Base-by-base conservation (phyloP, 495 filamentous ascomycete genomes). In the Penicillium coprophilum region DNA sequence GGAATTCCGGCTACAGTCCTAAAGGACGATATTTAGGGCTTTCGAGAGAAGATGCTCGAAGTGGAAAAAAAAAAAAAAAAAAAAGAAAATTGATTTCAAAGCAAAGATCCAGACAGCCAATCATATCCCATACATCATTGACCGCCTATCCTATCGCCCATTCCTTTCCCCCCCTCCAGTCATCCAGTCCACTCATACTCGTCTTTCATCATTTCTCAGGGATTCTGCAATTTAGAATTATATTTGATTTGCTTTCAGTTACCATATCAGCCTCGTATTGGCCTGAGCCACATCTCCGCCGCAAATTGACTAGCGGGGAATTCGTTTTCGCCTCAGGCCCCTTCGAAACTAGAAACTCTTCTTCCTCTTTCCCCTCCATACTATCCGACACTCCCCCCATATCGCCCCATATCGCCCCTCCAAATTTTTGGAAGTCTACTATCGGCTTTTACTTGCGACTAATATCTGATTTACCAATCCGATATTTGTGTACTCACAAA, bases 301-400 rank as follows among this genome's bases (percentile, higher is more conserved):
- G 41, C 52, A 54, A 46, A 27, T 20, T 39, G 52, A 46, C 52
- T 54, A 54, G 52, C 52, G 52, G 52, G 41, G 31, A 36, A 23
- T 53, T 15, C 15, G n/a, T 52, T 13, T 21, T 54, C 52, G 41
- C 52, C 52, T 54, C 52, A 54, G 43, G 51, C 51, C 51, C 51
- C 52, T 46, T 41, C 17, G 23, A 30, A n/a, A 53, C 52, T 46
- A 9, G 38, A 30, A 53, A 28, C 52, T 20, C 46, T 51, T 39
- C 49, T 51, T 51, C n/a, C 21, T 46, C 23, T 46, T 38, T 32
- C 41, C 41, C 41, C 52, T 38, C 52, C 50, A 28, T 51, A n/a
- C n/a, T n/a, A 30, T 47, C 45, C n/a, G 20, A 30, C 20, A 32
- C 32, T 20, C 2, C 40, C 40, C 17, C 39, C 40, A 12, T 12